These are phyloP conservation scores for Lentinula boryana DNA, from an alignment of 768 basidiomycete genomes.

Conservation along the genomic window DNA sequence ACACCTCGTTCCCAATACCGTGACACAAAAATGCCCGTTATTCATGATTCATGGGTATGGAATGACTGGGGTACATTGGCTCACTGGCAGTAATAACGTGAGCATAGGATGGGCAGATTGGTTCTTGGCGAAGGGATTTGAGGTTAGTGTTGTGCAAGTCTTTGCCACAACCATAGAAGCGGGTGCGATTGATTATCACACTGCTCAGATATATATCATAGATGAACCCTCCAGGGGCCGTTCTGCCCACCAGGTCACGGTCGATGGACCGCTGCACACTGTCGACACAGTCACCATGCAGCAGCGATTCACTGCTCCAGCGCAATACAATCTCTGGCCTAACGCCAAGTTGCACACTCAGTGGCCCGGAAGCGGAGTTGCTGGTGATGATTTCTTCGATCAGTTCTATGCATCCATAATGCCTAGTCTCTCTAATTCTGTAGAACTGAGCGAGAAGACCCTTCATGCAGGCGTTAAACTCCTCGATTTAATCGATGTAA, in stretches of 20 bases:
- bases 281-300: constrained; percentile 27
- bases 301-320: constrained; percentile 37
- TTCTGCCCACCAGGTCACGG: constrained; percentile 33
- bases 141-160: constrained; percentile 14
- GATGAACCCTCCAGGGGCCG: constrained; percentile 42
- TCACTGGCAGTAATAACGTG: constrained; percentile 25
- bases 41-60: constrained; percentile 25
- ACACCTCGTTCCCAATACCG: constrained; percentile 17
- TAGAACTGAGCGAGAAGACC: constrained; percentile 31
- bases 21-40: constrained; percentile 15
- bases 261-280: constrained; percentile 29
- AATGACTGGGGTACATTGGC: constrained; percentile 25
- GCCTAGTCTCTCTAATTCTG: constrained; percentile 29
- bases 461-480: constrained; percentile 34
- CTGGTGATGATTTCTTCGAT: constrained; percentile 38
- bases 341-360: constrained; percentile 40
- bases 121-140: constrained; percentile 24
- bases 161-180: too few relatives aligned
- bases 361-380: constrained; percentile 47
- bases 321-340: constrained; percentile 35
- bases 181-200: background rate
- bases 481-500: constrained; percentile 42
- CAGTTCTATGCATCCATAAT: constrained; percentile 37
- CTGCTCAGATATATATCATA: constrained; percentile 30
- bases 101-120: constrained; percentile 28